Evolutionary conservation across 768 basidiomycete species (phyloP).

Genomic region (Psilocybe cyanescens): DNA sequence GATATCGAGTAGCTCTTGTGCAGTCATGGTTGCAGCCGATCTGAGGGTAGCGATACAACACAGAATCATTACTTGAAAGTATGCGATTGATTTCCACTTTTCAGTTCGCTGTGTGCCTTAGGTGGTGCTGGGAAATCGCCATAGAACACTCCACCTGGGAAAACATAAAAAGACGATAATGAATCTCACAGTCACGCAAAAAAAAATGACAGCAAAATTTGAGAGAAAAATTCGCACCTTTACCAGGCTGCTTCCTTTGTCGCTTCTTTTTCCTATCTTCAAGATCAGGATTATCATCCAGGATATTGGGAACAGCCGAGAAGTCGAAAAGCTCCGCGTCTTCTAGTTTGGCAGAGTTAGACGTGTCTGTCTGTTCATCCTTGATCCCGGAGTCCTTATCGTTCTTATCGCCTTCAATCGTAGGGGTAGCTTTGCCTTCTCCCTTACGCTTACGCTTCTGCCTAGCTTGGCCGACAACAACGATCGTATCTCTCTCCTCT

Average conservation of each 20-base stretch:
- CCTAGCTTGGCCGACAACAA: conserved; percentile 69
- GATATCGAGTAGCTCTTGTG: background rate
- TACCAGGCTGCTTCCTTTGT: conserved; percentile 35
- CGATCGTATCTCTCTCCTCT: conserved; percentile 70
- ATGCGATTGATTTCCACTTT: conserved; percentile 70
- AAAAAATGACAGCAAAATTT: background rate
- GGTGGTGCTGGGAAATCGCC: conserved; percentile 71
- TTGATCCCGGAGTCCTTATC: background rate
- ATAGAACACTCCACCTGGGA: conserved; percentile 45
- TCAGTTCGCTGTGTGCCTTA: conserved; percentile 65
- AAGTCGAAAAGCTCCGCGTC: conserved; percentile 69
- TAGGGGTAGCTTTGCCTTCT: conserved; percentile 2
- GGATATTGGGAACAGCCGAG: conserved; percentile 65
- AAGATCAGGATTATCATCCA: conserved; percentile 57
- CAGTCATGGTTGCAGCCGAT: background rate
- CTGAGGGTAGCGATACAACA: background rate
- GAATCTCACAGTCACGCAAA: background rate
- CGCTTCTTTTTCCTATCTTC: conserved; percentile 56
- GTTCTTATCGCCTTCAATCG: background rate
- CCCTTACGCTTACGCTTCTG: conserved; percentile 64
- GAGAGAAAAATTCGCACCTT: conserved; percentile 26
- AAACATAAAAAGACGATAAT: conserved; percentile 8
- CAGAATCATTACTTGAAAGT: conserved; percentile 57
- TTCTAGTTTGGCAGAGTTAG: conserved; percentile 26
- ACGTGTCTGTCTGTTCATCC: conserved; percentile 24